phyloP scores from a whole-genome alignment of 1,139 yeast species.

The Hyphopichia burtonii region DNA sequence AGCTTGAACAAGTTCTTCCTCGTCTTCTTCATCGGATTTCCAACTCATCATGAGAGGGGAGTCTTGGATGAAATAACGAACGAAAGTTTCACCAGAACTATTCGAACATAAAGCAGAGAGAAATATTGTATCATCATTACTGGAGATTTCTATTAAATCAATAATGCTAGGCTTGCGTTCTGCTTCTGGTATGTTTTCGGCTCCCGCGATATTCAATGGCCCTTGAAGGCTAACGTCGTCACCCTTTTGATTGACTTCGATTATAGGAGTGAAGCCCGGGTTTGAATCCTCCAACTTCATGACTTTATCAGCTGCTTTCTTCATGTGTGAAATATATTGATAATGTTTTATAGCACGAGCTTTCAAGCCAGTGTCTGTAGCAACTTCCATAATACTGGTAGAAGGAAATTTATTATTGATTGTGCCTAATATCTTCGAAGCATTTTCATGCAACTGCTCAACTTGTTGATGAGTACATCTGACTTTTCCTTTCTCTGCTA shows the following conservation, averaged over 20 bases:
- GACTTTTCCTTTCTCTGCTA: conserved; percentile 17
- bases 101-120: conserved; percentile 18
- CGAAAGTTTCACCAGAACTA: conserved; percentile 10
- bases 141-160: conserved; percentile 18
- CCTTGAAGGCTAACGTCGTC: neutral
- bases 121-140: conserved; percentile 14
- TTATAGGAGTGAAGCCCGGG: neutral
- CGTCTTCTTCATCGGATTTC: conserved; percentile 3
- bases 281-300: neutral
- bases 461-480: conserved; percentile 23
- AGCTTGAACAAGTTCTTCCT: neutral
- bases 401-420: conserved; percentile 17
- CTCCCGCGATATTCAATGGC: neutral
- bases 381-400: neutral
- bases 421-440: conserved; percentile 16
- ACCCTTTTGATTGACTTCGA: neutral
- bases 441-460: conserved; percentile 24
- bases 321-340: conserved; percentile 16
- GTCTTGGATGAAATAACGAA: conserved; percentile 29
- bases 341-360: conserved; percentile 16
- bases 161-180: conserved; percentile 8
- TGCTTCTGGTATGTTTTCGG: neutral
- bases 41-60: conserved; percentile 30
- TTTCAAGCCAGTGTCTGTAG: neutral
- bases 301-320: conserved; percentile 10